Base-by-base conservation (phyloP, 257 asterid genomes). In the Knoxia roxburghii region DNA sequence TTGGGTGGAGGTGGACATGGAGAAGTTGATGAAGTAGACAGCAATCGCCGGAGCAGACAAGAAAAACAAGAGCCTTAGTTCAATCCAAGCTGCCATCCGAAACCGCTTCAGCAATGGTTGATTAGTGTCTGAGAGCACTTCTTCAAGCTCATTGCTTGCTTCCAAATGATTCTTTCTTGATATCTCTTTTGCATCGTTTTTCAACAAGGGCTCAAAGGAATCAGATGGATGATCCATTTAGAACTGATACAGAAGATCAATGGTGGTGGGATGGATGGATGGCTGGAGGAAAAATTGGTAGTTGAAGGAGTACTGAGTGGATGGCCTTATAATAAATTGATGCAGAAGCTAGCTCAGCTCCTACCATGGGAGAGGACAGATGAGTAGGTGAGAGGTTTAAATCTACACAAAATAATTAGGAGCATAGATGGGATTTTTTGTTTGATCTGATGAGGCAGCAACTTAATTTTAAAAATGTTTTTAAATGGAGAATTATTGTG, bases 1-100 rank as follows among this genome's bases (percentile, higher is more conserved):
- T 3, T 73, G 81, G 40, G 84, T 79, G 27, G 83, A 75, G 17
- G 61, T 30, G 30, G 78, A 64, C 83, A 79, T 72, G 64, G 57
- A 23, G 59, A 60, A 72, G 61, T 75, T 79, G 65, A 75, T 79
- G 55, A 72, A 5, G 73, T 79, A 79, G 0, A 79, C 80, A 21
- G 53, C 48, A 4, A 79, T 15, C 12, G 80, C 80, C 0, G 83
- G 83, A 3, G 68, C 83, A 0, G 83, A 77, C 1, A 79, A 72
- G 21, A 68, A 51, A 46, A 75, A 75, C 39, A 79, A 30, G 20
- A 79, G 56, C 60, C 53, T 74, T 18, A 79, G 67, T 23, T 79
- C 83, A 21, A 79, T 72, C 80, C 76, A 75, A 24, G 75, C 52
- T 35, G 83, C 80, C 33, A 11, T 3, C 13, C 37, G 46, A 13